Percentiles rank a stretch among this genome's conserved stretches.
Conservation (phyloP, 2,329 filamentous ascomycete species). For the Leptographium radiaticola region DNA sequence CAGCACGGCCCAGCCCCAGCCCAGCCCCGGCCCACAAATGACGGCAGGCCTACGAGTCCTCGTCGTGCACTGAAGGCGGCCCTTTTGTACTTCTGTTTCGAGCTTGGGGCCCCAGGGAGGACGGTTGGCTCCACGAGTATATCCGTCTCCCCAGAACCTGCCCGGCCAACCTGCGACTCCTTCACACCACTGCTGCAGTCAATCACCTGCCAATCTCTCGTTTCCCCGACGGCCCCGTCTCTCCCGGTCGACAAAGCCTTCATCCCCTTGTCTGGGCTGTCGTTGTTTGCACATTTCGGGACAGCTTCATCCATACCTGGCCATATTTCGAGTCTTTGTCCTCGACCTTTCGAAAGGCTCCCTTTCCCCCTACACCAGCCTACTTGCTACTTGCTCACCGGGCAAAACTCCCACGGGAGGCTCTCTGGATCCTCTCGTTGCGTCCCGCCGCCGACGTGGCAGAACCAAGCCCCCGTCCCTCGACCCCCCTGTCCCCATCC, state of each 20-base stretch:
- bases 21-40: not conserved
- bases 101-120: not conserved
- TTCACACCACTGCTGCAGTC: not conserved
- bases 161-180: not conserved
- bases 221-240: too few species aligned
- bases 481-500: constrained; percentile 9
- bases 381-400: not conserved
- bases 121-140: not conserved
- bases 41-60: not conserved
- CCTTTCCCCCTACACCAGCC: not conserved
- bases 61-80: not conserved
- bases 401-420: constrained; percentile 8
- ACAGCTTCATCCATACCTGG: too few species aligned
- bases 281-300: too few species aligned
- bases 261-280: too few species aligned
- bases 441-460: constrained; percentile 11
- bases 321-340: not conserved
- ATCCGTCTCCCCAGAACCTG: not conserved
- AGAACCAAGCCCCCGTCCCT: constrained; percentile 10
- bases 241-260: too few species aligned
- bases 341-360: too few species aligned
- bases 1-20: not conserved
- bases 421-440: constrained; percentile 9
- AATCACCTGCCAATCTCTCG: not conserved
- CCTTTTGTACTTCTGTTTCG: not conserved